Evolutionary conservation across 2,329 filamentous ascomycete species (phyloP), one percentile per base, ranked within the genome.

Genomic region (Cladosporium sphaerospermum): DNA sequence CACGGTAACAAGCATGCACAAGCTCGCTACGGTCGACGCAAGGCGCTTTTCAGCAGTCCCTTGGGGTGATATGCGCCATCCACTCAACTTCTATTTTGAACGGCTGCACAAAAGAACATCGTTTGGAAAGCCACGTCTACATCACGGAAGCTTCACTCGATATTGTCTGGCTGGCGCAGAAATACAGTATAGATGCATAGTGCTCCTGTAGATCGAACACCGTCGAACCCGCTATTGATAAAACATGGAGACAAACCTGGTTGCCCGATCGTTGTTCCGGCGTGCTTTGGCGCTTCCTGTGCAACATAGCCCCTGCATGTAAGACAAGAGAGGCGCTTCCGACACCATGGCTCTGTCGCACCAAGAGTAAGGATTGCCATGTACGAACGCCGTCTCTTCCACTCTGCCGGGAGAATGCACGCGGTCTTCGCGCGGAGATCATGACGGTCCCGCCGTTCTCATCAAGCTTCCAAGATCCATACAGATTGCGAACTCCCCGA

Each of bases 251-350:
- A 36, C 13, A n/a, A 14, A 16, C 4, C 36, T 14, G 36, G 16
- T 14, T 14, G 11, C 8, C 9, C 8, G 36, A 28, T 28, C 23
- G 7, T 28, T 28, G 23, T 9, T 14, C n/a, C 36, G 8, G 10
- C 1, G 34, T n/a, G n/a, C 10, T 36, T 36, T 1, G n/a, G 36
- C 13, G 16, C 8, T 19, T 11, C 43, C 11, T 11, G 19, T 14
- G 51, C 47, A 11, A 10, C 37, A 47, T 43, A 19, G 34, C 33
- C 36, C 36, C 36, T 9, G 47, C 44, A 53, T 53, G 51, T 43
- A 47, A 28, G 31, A 42, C 45, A 36, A 47, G 36, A 37, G 36
- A 47, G 47, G 31, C 51, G 32, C 18, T 16, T 13, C 32, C 31
- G 7, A 3, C 4, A 6, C 36, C n/a, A 13, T 9, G 16, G 36